phyloP scores from a whole-genome alignment of 1,284 basidiomycete genomes.

The Phylloboletellus chloephorus region DNA sequence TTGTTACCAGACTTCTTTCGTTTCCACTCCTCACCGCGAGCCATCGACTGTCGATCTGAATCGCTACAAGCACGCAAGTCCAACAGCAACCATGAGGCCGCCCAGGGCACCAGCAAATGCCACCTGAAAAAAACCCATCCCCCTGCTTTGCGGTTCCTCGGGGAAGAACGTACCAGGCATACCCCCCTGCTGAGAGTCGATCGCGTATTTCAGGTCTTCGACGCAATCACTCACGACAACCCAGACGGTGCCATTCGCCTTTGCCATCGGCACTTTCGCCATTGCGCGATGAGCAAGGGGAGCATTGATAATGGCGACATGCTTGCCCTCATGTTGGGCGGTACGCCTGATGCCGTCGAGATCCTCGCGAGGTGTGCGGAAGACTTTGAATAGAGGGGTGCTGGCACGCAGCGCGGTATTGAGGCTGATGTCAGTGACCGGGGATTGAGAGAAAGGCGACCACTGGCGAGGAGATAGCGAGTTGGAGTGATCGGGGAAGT shows the following conservation, averaged over 20 bases:
- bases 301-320: conserved; percentile 28
- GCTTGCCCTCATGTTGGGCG: conserved; percentile 30
- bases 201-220: conserved; percentile 31
- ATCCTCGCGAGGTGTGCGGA: conserved; percentile 30
- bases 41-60: conserved; percentile 13
- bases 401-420: conserved; percentile 28
- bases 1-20: conserved; percentile 1
- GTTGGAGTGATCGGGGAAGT: conserved; percentile 15
- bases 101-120: conserved; percentile 27
- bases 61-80: conserved; percentile 31
- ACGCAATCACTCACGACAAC: conserved; percentile 31
- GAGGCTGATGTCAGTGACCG: conserved; percentile 21
- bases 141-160: conserved; percentile 18
- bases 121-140: conserved; percentile 30
- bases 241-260: conserved; percentile 25
- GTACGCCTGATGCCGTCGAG: conserved; percentile 21
- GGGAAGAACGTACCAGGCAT: conserved; percentile 31
- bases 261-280: conserved; percentile 17
- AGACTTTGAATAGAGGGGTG: conserved; percentile 33
- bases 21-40: not conserved
- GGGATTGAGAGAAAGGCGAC: conserved; percentile 29
- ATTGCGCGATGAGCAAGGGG: conserved; percentile 24
- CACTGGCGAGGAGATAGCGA: conserved; percentile 22
- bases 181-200: conserved; percentile 29
- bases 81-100: conserved; percentile 27